phyloP scores from a whole-genome alignment of 2,329 filamentous ascomycete species.

The Epichloe scottii region DNA sequence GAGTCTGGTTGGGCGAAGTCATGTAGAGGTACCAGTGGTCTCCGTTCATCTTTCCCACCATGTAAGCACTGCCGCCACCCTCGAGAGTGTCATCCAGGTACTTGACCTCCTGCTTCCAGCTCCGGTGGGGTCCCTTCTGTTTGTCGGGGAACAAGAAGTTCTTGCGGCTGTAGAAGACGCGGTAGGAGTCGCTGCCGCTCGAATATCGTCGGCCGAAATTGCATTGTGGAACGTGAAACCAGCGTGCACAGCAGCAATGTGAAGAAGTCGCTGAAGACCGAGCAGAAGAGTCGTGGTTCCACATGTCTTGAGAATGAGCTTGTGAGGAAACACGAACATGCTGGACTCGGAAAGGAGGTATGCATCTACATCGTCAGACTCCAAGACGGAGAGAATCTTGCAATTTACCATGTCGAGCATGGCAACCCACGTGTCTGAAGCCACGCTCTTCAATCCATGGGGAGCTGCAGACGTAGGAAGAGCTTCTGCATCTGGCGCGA shows the following conservation, averaged over 20 bases:
- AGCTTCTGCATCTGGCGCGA: slow-evolving; percentile 64
- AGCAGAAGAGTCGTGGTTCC: slow-evolving; percentile 89
- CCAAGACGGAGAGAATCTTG: slow-evolving; percentile 89
- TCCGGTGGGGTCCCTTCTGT: slow-evolving; percentile 86
- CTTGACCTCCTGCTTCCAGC: slow-evolving; percentile 93
- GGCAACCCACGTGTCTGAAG: slow-evolving; percentile 76
- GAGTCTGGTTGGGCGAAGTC: slow-evolving; percentile 66
- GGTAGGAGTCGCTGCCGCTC: slow-evolving; percentile 78
- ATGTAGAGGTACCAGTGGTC: slow-evolving; percentile 99
- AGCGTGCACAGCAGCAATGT: slow-evolving; percentile 76
- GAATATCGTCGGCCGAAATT: slow-evolving; percentile 50
- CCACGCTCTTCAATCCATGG: slow-evolving; percentile 74
- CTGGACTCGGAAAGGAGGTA: slow-evolving; percentile 97
- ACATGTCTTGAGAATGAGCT: slow-evolving; percentile 96
- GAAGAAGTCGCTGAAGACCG: slow-evolving; percentile 79
- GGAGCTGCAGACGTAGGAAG: slow-evolving; percentile 59
- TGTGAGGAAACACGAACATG: slow-evolving; percentile 99
- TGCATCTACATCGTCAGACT: slow-evolving; percentile 88
- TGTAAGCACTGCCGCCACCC: slow-evolving; percentile 90
- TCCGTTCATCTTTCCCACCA: slow-evolving; percentile 99
- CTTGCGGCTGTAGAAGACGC: slow-evolving; percentile 98
- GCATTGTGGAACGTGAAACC: slow-evolving; percentile 79
- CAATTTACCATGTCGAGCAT: slow-evolving; percentile 98
- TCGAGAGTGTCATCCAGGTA: slow-evolving; percentile 86
- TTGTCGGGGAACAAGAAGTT: slow-evolving; percentile 94